These are phyloP conservation scores for Arabidopsis lyrata DNA, from an alignment of 441 rosid genomes.

Conservation along the genomic window DNA sequence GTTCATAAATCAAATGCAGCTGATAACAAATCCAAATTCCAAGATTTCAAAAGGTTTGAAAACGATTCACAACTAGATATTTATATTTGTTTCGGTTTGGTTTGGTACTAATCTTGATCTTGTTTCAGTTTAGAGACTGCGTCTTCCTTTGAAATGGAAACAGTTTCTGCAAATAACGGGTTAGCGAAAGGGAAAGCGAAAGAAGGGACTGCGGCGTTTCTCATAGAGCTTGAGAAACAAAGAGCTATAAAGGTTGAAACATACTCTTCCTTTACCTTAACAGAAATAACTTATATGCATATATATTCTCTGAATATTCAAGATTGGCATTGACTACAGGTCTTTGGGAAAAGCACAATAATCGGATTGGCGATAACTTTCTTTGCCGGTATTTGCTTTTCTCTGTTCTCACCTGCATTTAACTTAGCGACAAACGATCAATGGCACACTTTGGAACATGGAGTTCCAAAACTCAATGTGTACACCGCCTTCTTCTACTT, in stretches of 20 bases:
- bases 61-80: not conserved
- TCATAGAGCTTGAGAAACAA: constrained; percentile 74
- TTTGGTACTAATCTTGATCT: constrained; percentile 14
- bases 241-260: constrained; percentile 78
- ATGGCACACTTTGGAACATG: constrained; percentile 71
- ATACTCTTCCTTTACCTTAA: not conserved
- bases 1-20: constrained; percentile 79
- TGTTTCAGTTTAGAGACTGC: constrained; percentile 41
- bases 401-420: constrained; percentile 93
- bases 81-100: not conserved
- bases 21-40: constrained; percentile 66
- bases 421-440: constrained; percentile 96
- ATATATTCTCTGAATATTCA: not conserved
- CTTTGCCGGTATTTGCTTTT: constrained; percentile 85
- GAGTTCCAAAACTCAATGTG: constrained; percentile 75
- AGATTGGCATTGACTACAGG: constrained; percentile 51
- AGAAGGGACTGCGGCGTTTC: constrained; percentile 76
- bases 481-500: constrained; percentile 93
- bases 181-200: constrained; percentile 49
- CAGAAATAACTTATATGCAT: not conserved
- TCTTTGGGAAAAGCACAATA: constrained; percentile 75
- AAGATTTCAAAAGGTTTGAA: constrained; percentile 38
- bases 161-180: constrained; percentile 10
- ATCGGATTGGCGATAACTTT: constrained; percentile 74
- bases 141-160: constrained; percentile 30